phyloP scores from a whole-genome alignment of 2,329 filamentous ascomycete species.

The Aureobasidium sp. region DNA sequence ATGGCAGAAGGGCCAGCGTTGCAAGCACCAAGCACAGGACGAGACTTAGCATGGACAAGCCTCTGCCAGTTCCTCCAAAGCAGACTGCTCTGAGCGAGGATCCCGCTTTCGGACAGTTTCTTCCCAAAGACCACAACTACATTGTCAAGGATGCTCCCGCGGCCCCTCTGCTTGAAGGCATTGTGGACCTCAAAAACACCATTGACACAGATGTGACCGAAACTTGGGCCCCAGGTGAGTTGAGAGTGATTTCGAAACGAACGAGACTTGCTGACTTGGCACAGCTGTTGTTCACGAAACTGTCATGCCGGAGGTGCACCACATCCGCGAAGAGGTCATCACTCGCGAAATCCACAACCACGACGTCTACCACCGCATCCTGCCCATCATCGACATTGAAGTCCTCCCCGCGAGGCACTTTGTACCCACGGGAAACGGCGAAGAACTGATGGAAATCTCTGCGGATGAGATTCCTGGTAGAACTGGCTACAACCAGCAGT shows the following conservation, averaged over 20 bases:
- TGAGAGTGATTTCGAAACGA: background rate
- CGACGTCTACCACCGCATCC: constrained; percentile 43
- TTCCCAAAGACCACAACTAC: constrained; percentile 8
- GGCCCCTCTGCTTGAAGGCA: constrained; percentile 18
- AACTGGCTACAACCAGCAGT: constrained; percentile 20
- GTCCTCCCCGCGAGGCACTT: constrained; percentile 46
- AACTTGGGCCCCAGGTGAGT: constrained; percentile 31
- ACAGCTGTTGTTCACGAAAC: constrained; percentile 44
- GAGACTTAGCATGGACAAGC: constrained; percentile 19
- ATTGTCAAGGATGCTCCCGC: constrained; percentile 13
- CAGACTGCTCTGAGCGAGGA: background rate
- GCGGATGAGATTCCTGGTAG: constrained; percentile 32
- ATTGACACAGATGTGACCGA: constrained; percentile 31
- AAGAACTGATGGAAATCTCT: constrained; percentile 36
- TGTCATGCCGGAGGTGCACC: constrained; percentile 35
- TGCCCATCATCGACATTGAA: constrained; percentile 46
- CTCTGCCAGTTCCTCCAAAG: constrained; percentile 18
- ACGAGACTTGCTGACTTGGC: background rate
- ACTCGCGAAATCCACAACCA: constrained; percentile 47
- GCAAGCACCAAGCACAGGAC: background rate
- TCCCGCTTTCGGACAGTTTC: background rate
- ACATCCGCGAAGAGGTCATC: constrained; percentile 40
- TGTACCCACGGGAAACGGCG: constrained; percentile 29
- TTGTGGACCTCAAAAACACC: constrained; percentile 30
- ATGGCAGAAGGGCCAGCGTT: background rate